Percentiles rank a stretch among this genome's conserved stretches.
Conservation (phyloP, 2,329 filamentous ascomycete genomes). For the Chaetomiaceae sp. region DNA sequence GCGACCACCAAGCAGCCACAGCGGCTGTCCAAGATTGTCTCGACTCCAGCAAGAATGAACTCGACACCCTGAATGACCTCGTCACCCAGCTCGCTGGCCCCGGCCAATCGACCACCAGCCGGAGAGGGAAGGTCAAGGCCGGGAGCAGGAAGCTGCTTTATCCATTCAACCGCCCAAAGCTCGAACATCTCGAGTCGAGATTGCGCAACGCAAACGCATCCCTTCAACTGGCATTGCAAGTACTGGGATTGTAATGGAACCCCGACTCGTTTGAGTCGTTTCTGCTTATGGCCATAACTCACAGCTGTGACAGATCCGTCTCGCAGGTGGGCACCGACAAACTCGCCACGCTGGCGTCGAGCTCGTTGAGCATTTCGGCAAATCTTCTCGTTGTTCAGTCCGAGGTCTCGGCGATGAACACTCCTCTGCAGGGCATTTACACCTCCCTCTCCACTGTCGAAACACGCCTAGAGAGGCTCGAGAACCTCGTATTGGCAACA, state of each 20-base stretch:
- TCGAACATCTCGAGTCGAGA: not conserved
- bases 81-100: not conserved
- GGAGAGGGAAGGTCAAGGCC: not conserved
- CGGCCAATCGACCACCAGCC: not conserved
- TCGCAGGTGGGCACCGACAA: not conserved
- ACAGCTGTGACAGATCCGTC: not conserved
- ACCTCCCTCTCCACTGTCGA: not conserved
- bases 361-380: not conserved
- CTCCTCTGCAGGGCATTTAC: not conserved
- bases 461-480: not conserved
- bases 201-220: not conserved
- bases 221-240: constrained; percentile 3
- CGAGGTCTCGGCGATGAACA: not conserved
- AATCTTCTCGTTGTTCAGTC: not conserved
- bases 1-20: not conserved
- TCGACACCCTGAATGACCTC: not conserved
- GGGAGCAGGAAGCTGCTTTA: not conserved
- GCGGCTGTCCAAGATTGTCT: not conserved
- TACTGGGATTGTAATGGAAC: not conserved
- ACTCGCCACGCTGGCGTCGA: not conserved
- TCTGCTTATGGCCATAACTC: not conserved
- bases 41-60: not conserved
- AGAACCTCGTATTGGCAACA: not conserved
- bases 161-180: constrained; percentile 1
- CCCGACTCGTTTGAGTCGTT: not conserved